phyloP scores from a whole-genome alignment of 176 grass and related monocot species.

The Hordeum marinum region DNA sequence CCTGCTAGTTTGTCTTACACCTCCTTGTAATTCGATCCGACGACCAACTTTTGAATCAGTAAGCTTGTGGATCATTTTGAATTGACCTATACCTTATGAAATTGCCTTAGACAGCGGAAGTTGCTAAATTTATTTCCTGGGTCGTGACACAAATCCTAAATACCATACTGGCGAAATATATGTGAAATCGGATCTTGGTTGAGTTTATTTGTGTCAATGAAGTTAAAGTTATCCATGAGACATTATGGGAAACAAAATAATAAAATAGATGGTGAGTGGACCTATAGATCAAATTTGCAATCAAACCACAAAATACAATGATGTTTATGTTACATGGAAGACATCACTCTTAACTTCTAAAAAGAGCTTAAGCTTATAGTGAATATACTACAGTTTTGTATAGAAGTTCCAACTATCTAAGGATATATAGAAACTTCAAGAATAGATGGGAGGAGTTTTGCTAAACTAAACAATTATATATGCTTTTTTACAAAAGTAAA shows the following conservation, averaged over 20 bases:
- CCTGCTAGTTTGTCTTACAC: background rate
- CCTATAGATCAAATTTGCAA: background rate
- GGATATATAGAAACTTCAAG: background rate
- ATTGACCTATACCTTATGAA: background rate
- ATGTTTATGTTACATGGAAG: background rate
- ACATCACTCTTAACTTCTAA: too few species aligned
- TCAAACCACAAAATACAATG: background rate
- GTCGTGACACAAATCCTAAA: background rate
- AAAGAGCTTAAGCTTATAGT: too few species aligned
- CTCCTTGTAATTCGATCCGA: background rate
- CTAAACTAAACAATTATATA: background rate
- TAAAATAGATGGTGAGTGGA: background rate
- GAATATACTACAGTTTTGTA: too few species aligned
- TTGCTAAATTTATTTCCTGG: background rate
- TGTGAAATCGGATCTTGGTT: background rate
- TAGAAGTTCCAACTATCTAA: too few species aligned
- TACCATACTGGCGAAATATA: background rate
- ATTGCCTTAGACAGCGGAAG: background rate
- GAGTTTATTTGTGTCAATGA: background rate
- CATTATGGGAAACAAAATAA: background rate
- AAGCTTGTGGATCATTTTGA: background rate
- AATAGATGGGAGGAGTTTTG: background rate
- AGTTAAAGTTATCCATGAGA: background rate
- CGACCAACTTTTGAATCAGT: background rate
- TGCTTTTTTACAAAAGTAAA: slow-evolving; percentile 7